These are phyloP conservation scores for Suhomyces atakaporum DNA, from an alignment of 1,139 yeast genomes.

Conservation along the genomic window DNA sequence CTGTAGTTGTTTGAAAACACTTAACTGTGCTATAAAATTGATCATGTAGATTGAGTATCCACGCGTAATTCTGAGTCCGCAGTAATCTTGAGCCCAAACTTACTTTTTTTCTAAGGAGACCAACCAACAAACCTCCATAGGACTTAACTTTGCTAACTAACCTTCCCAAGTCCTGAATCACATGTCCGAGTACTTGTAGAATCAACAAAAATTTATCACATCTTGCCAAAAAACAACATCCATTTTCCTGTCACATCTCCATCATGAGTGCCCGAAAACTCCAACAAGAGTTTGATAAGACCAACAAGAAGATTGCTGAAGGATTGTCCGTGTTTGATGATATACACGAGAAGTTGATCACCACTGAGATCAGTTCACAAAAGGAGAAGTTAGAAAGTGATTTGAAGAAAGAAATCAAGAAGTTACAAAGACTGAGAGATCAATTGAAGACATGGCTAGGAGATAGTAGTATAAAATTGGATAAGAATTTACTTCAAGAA, in stretches of 20 bases:
- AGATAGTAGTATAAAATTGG: constrained; percentile 90
- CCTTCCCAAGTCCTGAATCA: background rate
- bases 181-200: background rate
- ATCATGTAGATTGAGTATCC: no score
- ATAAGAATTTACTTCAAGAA: constrained; percentile 70
- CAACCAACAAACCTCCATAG: constrained; percentile 2
- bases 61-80: constrained; percentile 3
- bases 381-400: constrained; percentile 94
- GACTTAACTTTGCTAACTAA: background rate
- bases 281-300: constrained; percentile 87
- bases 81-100: constrained; percentile 2
- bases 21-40: no score
- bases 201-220: background rate
- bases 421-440: constrained; percentile 90
- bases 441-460: constrained; percentile 96
- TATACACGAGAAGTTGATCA: constrained; percentile 81
- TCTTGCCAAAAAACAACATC: background rate
- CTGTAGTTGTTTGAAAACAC: no score
- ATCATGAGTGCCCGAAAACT: constrained; percentile 49
- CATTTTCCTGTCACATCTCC: background rate
- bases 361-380: constrained; percentile 82
- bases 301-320: constrained; percentile 90
- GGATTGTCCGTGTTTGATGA: constrained; percentile 89
- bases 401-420: constrained; percentile 92
- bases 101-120: constrained; percentile 7